Evolutionary conservation across 176 grass and related monocot species (phyloP), one percentile per base, ranked within the genome.

Genomic region (maize (Zea mays)): DNA sequence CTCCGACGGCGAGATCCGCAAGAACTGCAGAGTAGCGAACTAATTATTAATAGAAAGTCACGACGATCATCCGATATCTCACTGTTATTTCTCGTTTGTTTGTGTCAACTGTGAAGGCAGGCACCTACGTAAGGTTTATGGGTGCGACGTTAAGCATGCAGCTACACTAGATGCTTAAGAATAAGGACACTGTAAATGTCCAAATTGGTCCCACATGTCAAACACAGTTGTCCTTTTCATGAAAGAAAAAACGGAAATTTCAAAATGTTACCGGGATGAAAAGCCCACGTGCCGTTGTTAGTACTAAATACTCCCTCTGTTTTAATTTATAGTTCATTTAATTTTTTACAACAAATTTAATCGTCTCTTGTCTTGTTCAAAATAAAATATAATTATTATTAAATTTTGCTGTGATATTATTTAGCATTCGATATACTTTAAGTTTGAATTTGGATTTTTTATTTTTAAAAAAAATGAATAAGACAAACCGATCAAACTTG

Each of bases 21-120:
- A 71, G 63, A 89, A 87, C 73, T 95, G 89, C 78, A 87, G 84
- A 73, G 84, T 82, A 79, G 69, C 34, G 4, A 91, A 94, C 44
- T 88, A 41, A 27, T 27, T 27, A 27, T 0, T 27, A 90, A 90
- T n/a, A 35, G 61, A 20, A 20, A 37, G 10, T 7, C 38, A 10
- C 44, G 40, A 12, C 5, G 27, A 35, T 62, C 59, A 13, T 58
- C 20, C 27, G 12, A 27, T 12, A 2, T 41, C 6, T 2, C 8
- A 6, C 9, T 62, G 59, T 11, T 62, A 6, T 2, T 62, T 62
- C 59, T 35, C 35, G 59, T 62, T 62, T 62, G 59, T 27, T 27
- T 27, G 27, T 33, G 58, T 61, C 3, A 33, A 33, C 19, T 27
- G 56, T 52, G 51, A 27, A 9, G 7, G 38, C 27, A 27, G 2